These are phyloP conservation scores for Elsinoe arachidis DNA, from an alignment of 2,329 filamentous ascomycete genomes.

Conservation along the genomic window DNA sequence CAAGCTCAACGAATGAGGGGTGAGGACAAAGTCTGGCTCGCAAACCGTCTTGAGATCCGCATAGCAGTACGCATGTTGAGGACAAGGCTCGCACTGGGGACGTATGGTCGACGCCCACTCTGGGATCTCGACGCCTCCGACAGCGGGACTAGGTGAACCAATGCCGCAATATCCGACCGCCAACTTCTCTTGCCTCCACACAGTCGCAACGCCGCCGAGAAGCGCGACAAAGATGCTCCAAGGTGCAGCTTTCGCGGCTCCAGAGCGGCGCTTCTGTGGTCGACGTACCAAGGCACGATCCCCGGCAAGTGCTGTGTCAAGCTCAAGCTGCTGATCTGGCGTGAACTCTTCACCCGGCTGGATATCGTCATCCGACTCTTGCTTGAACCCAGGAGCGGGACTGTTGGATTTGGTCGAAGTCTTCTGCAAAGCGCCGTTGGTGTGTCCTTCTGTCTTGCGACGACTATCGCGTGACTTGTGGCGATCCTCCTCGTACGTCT, in stretches of 20 bases:
- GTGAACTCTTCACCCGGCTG: constrained; percentile 88
- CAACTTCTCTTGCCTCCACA: constrained; percentile 94
- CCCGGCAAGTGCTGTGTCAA: constrained; percentile 59
- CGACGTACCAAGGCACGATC: constrained; percentile 9
- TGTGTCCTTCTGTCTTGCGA: constrained; percentile 35
- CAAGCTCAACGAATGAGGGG: constrained; percentile 73
- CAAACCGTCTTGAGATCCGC: constrained; percentile 68
- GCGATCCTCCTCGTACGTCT: constrained; percentile 30
- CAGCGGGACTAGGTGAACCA: constrained; percentile 51
- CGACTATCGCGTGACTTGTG: constrained; percentile 36
- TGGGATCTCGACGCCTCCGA: constrained; percentile 59
- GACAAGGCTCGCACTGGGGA: constrained; percentile 83
- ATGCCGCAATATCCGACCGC: constrained; percentile 91
- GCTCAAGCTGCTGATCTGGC: constrained; percentile 73
- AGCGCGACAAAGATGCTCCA: constrained; percentile 63
- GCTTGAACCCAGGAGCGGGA: constrained; percentile 36
- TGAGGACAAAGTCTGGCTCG: constrained; percentile 78
- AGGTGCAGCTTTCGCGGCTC: constrained; percentile 54
- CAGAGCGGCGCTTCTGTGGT: constrained; percentile 12
- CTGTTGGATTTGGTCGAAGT: constrained; percentile 45
- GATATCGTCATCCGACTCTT: constrained; percentile 26
- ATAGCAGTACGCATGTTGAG: constrained; percentile 82
- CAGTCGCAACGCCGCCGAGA: constrained; percentile 62
- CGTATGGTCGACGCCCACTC: constrained; percentile 61
- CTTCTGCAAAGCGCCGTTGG: constrained; percentile 47